Evolutionary conservation across 2,329 filamentous ascomycete genomes (phyloP).

Genomic region (Phoma sp.): DNA sequence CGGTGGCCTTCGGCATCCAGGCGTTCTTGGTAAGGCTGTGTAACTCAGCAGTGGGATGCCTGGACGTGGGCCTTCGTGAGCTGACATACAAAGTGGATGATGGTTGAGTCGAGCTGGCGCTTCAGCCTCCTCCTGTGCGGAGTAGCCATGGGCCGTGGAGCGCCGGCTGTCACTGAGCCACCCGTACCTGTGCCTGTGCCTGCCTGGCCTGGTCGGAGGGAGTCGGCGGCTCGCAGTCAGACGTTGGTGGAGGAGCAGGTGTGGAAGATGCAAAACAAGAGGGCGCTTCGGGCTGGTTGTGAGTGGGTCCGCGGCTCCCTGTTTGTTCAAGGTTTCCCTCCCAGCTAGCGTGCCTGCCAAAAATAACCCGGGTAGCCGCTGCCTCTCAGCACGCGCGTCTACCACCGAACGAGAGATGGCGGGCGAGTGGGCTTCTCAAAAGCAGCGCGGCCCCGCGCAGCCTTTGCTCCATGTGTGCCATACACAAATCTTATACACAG

Average conservation of each 20-base stretch:
- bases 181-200: neutral
- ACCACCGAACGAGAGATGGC: conserved; percentile 12
- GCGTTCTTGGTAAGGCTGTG: conserved; percentile 26
- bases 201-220: conserved; percentile 13
- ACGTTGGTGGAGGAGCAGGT: conserved; percentile 13
- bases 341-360: conserved; percentile 9
- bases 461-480: neutral
- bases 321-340: conserved; percentile 4
- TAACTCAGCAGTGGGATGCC: conserved; percentile 21
- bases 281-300: conserved; percentile 10
- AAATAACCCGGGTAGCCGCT: conserved; percentile 13
- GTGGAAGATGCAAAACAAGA: conserved; percentile 11
- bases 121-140: conserved; percentile 27
- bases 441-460: conserved; percentile 16
- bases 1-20: conserved; percentile 15
- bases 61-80: conserved; percentile 6
- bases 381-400: conserved; percentile 12
- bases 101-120: conserved; percentile 59
- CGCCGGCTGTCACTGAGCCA: neutral
- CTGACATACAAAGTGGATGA: conserved; percentile 76
- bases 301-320: conserved; percentile 11
- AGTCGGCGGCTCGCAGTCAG: conserved; percentile 18
- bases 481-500: neutral
- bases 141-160: conserved; percentile 2
- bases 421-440: conserved; percentile 5